Percentiles rank a stretch among this genome's conserved stretches.
Evolutionary conservation across 495 filamentous ascomycete genomes (phyloP).

Genomic region (Aspergillus leporis): DNA sequence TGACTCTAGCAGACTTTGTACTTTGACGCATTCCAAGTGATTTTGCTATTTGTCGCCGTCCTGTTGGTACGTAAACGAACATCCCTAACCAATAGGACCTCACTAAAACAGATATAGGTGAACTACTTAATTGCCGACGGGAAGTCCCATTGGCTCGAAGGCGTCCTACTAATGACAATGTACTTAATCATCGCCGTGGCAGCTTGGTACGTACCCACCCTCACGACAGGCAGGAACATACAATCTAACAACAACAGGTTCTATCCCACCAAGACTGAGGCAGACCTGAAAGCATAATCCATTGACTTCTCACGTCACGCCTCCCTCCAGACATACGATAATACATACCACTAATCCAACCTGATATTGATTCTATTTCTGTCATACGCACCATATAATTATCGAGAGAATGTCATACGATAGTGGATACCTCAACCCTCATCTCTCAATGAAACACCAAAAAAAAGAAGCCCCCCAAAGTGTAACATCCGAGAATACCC

Average conservation of each 20-base stretch:
- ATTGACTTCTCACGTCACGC: neutral
- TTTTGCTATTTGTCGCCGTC: conserved; percentile 74
- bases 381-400: neutral
- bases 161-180: conserved; percentile 69
- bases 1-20: conserved; percentile 61
- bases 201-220: conserved; percentile 46
- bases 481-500: neutral
- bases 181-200: conserved; percentile 71
- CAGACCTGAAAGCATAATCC: neutral
- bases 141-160: conserved; percentile 69
- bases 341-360: neutral
- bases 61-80: conserved; percentile 48
- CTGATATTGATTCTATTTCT: neutral
- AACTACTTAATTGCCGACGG: conserved; percentile 76
- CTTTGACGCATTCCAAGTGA: conserved; percentile 82
- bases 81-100: neutral
- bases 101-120: conserved; percentile 41
- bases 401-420: neutral
- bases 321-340: neutral
- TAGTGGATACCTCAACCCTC: neutral
- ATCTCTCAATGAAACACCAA: neutral
- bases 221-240: neutral
- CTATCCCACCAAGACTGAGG: conserved; percentile 31
- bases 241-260: conserved; percentile 35
- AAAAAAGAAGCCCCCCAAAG: neutral